Base-by-base conservation (phyloP, 78 protist genomes). In the Anaeramoeba ignava region DNA sequence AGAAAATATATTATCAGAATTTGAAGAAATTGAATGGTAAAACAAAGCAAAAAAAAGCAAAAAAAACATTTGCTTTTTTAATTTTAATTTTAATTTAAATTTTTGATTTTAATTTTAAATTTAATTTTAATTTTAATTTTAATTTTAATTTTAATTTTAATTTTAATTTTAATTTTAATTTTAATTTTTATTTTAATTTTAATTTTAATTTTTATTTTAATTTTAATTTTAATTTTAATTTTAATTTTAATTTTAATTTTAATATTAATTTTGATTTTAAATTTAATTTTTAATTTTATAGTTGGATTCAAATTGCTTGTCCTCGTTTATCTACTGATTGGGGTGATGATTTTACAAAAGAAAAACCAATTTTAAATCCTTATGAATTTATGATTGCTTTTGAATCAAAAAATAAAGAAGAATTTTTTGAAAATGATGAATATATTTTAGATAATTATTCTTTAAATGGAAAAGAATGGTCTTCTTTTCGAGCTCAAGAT, bases 241-340 rank as follows among this genome's bases (percentile, higher is more conserved):
- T 31, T 40, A 8, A n/a, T 36, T 3, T 38, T 17, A 33, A 34
- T 23, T 0, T 8, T 3, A 8, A n/a, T n/a, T n/a, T n/a, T n/a
- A n/a, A n/a, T n/a, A n/a, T n/a, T n/a, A n/a, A n/a, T n/a, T n/a
- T n/a, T n/a, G n/a, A n/a, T n/a, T n/a, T n/a, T n/a, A n/a, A n/a
- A n/a, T n/a, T n/a, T n/a, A n/a, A n/a, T n/a, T n/a, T 3, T 39
- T 0, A 31, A 42, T 36, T 33, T 41, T 41, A 0, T 33, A 1
- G 38, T 42, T 91, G 91, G 91, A 84, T 93, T 0, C 97, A 96
- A 88, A 88, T 96, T 8, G 98, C 98, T 0, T 97, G 99, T 54
- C 99, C 99, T 1, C 88, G 99, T 38, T 89, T 97, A 82, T 94
- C 98, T 33, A 96, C 96, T 78, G 99, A 97, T 86, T 97, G 99